Evolutionary conservation across 306 rosid species (phyloP).

Genomic region (Castanopsis chinensis): DNA sequence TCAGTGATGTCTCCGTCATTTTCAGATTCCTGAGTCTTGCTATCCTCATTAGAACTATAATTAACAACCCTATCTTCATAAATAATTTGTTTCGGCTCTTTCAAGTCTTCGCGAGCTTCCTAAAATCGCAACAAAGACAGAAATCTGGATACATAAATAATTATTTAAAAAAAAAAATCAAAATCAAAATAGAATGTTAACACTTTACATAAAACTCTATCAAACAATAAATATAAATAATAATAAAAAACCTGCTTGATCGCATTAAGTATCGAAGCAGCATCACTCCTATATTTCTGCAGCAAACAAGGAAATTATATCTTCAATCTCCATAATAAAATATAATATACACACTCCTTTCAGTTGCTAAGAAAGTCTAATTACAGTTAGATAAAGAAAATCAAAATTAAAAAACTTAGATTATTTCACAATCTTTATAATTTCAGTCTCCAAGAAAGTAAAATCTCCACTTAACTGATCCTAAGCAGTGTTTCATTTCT

Average conservation of each 20-base stretch:
- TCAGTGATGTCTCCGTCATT: slow-evolving; percentile 32
- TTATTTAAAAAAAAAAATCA: slow-evolving; percentile 1
- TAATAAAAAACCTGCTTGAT: slow-evolving; percentile 59
- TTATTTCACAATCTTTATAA: neutral
- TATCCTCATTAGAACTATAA: slow-evolving; percentile 20
- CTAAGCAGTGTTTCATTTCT: slow-evolving; percentile 13
- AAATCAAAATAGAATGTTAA: neutral
- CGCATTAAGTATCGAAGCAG: slow-evolving; percentile 49
- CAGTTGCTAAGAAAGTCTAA: slow-evolving; percentile 1
- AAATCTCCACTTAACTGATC: neutral
- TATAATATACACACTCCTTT: slow-evolving; percentile 15
- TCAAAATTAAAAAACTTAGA: neutral
- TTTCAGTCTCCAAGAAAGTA: slow-evolving; percentile 12
- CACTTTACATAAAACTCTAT: neutral
- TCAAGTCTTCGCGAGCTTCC: slow-evolving; percentile 65
- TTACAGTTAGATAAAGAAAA: neutral
- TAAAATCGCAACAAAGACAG: slow-evolving; percentile 20
- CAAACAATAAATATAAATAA: too few relatives aligned
- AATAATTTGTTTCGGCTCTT: slow-evolving; percentile 75
- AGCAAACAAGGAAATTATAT: slow-evolving; percentile 34
- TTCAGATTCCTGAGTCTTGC: slow-evolving; percentile 36
- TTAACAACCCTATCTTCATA: slow-evolving; percentile 47
- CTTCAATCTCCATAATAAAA: slow-evolving; percentile 27
- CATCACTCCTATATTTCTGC: slow-evolving; percentile 75
- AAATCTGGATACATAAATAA: slow-evolving; percentile 3